phyloP scores from a whole-genome alignment of 495 filamentous ascomycete genomes.

The Hypoxylon rickii region DNA sequence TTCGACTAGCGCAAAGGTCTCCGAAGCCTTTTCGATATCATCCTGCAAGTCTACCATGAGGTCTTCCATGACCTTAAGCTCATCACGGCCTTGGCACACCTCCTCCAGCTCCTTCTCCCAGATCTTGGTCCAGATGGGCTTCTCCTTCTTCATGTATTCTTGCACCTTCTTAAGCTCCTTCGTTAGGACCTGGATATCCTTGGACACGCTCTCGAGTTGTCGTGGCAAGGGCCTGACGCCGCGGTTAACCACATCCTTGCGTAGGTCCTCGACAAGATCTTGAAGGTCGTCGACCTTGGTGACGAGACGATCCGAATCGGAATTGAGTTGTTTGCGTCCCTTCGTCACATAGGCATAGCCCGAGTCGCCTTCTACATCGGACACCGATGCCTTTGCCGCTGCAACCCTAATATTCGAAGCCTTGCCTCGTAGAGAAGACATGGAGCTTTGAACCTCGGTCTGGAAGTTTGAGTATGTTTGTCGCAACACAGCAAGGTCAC shows the following conservation, averaged over 20 bases:
- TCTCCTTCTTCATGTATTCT: conserved; percentile 87
- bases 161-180: conserved; percentile 94
- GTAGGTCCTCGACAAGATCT: conserved; percentile 93
- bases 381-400: conserved; percentile 67
- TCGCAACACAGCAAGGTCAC: conserved; percentile 88
- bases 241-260: conserved; percentile 93
- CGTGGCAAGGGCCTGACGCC: conserved; percentile 92
- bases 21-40: conserved; percentile 89
- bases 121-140: conserved; percentile 95
- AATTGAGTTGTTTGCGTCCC: conserved; percentile 81
- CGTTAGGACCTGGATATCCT: conserved; percentile 79
- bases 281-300: conserved; percentile 92
- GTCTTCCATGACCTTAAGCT: conserved; percentile 92
- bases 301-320: conserved; percentile 86
- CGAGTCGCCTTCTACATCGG: conserved; percentile 67
- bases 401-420: conserved; percentile 77
- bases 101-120: conserved; percentile 96
- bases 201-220: conserved; percentile 83
- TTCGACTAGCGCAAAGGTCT: conserved; percentile 93
- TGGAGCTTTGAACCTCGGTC: conserved; percentile 83
- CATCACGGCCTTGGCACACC: conserved; percentile 92
- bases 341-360: conserved; percentile 82
- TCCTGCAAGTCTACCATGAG: conserved; percentile 89
- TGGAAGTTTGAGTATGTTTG: conserved; percentile 93
- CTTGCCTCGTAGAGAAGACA: conserved; percentile 79